phyloP scores from a whole-genome alignment of 345 rosid genomes.

The Rhizophora mangle region DNA sequence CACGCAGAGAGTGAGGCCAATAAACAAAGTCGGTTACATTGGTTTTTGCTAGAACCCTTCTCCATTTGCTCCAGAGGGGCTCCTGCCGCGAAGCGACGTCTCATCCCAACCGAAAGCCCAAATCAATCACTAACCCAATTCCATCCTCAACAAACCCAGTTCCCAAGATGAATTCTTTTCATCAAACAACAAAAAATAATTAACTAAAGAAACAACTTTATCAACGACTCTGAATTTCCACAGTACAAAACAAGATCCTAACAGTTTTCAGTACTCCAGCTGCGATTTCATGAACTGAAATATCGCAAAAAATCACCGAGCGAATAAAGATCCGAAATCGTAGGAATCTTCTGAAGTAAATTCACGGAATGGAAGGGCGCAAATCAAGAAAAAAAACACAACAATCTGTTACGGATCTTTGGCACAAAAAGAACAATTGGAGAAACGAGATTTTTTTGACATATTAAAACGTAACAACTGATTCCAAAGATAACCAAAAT shows the following conservation, averaged over 20 bases:
- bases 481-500: background rate
- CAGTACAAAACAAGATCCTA: conserved; percentile 7
- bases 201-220: background rate
- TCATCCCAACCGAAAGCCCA: conserved; percentile 34
- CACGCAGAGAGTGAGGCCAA: conserved; percentile 47
- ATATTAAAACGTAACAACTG: background rate
- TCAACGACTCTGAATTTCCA: background rate
- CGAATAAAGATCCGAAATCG: background rate
- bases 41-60: conserved; percentile 57
- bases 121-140: conserved; percentile 7
- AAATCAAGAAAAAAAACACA: background rate
- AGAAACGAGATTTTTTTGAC: background rate
- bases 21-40: conserved; percentile 47
- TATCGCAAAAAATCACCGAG: too few relatives aligned
- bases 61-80: conserved; percentile 46
- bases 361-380: conserved; percentile 3
- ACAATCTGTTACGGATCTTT: conserved; percentile 14
- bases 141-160: conserved; percentile 16
- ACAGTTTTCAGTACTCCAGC: background rate
- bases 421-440: background rate
- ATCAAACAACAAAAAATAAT: background rate
- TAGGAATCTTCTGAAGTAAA: background rate
- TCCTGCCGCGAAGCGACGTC: conserved; percentile 59
- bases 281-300: background rate
- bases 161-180: conserved; percentile 9